phyloP scores from a whole-genome alignment of 2,329 filamentous ascomycete genomes.

The Elsinoe batatas region DNA sequence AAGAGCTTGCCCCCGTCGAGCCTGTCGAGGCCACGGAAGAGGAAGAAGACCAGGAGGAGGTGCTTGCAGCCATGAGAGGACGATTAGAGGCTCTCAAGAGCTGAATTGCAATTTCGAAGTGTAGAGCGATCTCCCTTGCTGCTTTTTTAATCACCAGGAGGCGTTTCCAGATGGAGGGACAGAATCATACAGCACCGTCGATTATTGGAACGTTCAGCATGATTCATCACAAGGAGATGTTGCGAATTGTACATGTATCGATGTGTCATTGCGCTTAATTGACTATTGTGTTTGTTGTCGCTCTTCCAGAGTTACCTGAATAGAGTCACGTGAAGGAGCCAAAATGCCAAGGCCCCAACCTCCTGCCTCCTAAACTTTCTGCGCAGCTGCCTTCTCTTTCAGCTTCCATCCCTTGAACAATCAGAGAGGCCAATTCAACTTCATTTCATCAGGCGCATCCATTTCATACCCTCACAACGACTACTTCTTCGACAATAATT shows the following conservation, averaged over 20 bases:
- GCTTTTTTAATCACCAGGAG: too few species aligned
- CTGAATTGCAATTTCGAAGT: slow-evolving; percentile 33
- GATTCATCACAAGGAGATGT: too few species aligned
- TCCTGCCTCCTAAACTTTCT: slow-evolving; percentile 8
- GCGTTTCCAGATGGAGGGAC: too few species aligned
- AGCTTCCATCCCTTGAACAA: not conserved
- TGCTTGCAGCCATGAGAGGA: slow-evolving; percentile 89
- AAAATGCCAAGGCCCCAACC: not conserved
- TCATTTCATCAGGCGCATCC: not conserved
- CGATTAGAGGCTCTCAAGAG: slow-evolving; percentile 85
- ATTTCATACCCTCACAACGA: not conserved
- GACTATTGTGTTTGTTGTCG: too few species aligned
- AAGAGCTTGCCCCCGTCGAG: slow-evolving; percentile 40
- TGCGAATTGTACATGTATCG: too few species aligned
- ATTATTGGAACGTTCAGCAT: too few species aligned
- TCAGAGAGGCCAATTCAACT: not conserved
- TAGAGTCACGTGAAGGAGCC: not conserved
- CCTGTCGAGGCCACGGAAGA: slow-evolving; percentile 52
- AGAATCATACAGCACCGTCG: too few species aligned
- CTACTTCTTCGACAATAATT: too few species aligned
- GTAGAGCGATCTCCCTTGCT: too few species aligned
- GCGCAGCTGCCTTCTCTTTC: not conserved
- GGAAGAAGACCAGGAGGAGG: slow-evolving; percentile 78
- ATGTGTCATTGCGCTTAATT: too few species aligned
- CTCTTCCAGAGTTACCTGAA: not conserved